Base-by-base conservation (phyloP, 2,329 filamentous ascomycete species). In the Fusarium virguliforme region DNA sequence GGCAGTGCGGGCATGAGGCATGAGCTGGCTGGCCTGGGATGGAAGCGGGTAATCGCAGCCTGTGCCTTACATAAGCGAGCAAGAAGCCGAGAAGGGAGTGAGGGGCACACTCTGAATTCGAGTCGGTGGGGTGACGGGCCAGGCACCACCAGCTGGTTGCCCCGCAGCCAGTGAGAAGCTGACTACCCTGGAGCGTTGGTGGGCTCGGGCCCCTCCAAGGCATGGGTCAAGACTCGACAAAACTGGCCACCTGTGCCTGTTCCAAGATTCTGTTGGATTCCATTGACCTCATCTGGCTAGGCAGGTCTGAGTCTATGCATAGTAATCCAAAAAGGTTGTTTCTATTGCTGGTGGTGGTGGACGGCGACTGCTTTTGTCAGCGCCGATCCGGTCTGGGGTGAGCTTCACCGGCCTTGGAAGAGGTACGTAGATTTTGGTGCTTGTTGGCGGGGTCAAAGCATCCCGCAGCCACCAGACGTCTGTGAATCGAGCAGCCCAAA, bases 1-100 rank as follows among this genome's bases (percentile, higher is more conserved):
- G 43, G 6, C 26, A 50, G 43, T 18, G 24, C 15, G 43, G 50
- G 64, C 65, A 68, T 71, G 68, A 68, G 68, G 62, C 63, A 68
- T 64, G 57, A 70, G 73, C 50, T 74, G 65, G 46, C 32, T 18
- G 18, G 34, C 41, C n/a, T 41, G 43, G 18, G 18, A 35, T 60
- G 46, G 18, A 10, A 46, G 46, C 50, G 43, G 43, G 43, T 48
- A 28, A 48, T 48, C 43, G 15, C 18, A 35, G 37, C 15, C 28
- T 6, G 46, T 64, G 51, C 60, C 65, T 72, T 72, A 67, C 61
- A 72, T 72, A 72, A 72, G 69, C 69, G 35, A 55, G 46, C 24
- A 37, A 18, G 34, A 59, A 37, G n/a, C 15, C 24, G 4, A 41
- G 37, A 41, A 43, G 32, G 9, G 15, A 15, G 28, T 60, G 58